Evolutionary conservation across 2,329 filamentous ascomycete species (phyloP).

Genomic region (Pseudonectria buxi): DNA sequence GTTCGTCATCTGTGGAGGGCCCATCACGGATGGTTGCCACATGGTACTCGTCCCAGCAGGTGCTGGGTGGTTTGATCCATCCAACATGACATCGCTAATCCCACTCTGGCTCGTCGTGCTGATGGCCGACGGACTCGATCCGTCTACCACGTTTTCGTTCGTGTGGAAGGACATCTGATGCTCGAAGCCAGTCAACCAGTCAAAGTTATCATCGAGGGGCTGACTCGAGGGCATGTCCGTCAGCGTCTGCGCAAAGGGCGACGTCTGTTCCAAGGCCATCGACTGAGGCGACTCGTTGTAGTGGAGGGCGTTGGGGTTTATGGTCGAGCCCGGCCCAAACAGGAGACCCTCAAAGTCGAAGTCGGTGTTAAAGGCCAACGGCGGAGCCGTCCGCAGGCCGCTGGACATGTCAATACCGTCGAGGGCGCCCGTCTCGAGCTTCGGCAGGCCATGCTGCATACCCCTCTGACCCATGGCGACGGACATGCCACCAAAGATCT

Average conservation of each 20-base stretch:
- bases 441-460: slow-evolving; percentile 63
- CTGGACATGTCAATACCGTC: slow-evolving; percentile 57
- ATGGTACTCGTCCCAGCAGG: slow-evolving; percentile 49
- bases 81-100: slow-evolving; percentile 85
- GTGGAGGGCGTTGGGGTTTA: slow-evolving; percentile 71
- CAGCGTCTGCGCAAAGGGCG: slow-evolving; percentile 52
- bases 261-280: slow-evolving; percentile 55
- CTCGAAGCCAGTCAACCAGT: slow-evolving; percentile 78
- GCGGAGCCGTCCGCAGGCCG: slow-evolving; percentile 72
- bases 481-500: slow-evolving; percentile 69
- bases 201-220: slow-evolving; percentile 69
- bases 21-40: slow-evolving; percentile 65
- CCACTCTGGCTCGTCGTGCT: slow-evolving; percentile 90
- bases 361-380: slow-evolving; percentile 54
- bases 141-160: slow-evolving; percentile 79
- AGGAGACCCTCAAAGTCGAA: slow-evolving; percentile 44
- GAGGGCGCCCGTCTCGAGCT: slow-evolving; percentile 73
- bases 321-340: slow-evolving; percentile 60
- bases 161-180: slow-evolving; percentile 64
- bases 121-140: slow-evolving; percentile 91
- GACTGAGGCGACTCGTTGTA: slow-evolving; percentile 72
- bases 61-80: slow-evolving; percentile 63
- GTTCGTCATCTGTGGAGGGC: slow-evolving; percentile 60
- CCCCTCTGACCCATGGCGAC: slow-evolving; percentile 59
- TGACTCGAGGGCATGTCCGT: slow-evolving; percentile 52